These are phyloP conservation scores for Pythium aristosporum DNA, from an alignment of 352 stramenopile species.

Conservation along the genomic window DNA sequence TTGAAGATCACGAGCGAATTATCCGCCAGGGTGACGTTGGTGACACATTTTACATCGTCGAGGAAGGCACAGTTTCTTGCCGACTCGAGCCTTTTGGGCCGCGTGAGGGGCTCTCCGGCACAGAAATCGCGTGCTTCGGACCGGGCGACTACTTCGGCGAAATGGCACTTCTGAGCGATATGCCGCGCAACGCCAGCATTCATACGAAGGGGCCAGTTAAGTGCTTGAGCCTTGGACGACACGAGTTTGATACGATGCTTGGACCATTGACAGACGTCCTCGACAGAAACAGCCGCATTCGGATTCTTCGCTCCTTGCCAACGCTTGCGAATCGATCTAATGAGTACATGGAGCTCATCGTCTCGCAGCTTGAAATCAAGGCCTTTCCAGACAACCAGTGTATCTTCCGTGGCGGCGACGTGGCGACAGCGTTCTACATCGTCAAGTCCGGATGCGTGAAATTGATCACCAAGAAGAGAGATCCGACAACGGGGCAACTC, in stretches of 20 bases:
- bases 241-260: conserved; percentile 80
- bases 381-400: conserved; percentile 67
- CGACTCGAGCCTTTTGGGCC: conserved; percentile 41
- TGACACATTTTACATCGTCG: conserved; percentile 84
- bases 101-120: conserved; percentile 4
- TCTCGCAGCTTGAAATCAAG: conserved; percentile 78
- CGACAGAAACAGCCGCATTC: conserved; percentile 67
- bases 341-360: conserved; percentile 65
- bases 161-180: conserved; percentile 87
- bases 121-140: conserved; percentile 53
- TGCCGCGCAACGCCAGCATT: conserved; percentile 80
- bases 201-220: conserved; percentile 63
- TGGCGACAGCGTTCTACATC: conserved; percentile 68
- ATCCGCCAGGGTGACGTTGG: conserved; percentile 81
- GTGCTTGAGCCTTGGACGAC: conserved; percentile 60
- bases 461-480: conserved; percentile 48
- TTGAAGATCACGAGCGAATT: conserved; percentile 72
- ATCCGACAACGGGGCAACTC: conserved; percentile 33
- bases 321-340: conserved; percentile 52
- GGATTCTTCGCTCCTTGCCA: conserved; percentile 60
- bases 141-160: conserved; percentile 91
- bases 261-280: conserved; percentile 73
- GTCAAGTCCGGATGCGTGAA: conserved; percentile 78
- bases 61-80: conserved; percentile 64
- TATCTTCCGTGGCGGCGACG: conserved; percentile 55